Conservation (phyloP, 371 early-diverging fungal species). For the Mortierella sp. region DNA sequence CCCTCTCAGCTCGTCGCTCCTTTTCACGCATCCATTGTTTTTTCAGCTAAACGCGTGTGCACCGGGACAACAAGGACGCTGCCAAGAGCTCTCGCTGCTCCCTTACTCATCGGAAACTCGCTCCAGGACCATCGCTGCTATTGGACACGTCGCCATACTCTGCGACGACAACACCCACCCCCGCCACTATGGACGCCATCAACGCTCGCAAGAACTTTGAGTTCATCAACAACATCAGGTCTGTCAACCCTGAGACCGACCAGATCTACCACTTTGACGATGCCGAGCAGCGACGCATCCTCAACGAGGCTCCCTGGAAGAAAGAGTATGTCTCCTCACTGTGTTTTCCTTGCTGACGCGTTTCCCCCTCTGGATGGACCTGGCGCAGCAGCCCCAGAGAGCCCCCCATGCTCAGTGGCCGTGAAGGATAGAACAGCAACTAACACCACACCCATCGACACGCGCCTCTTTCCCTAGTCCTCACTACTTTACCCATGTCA, state of each 20-base stretch:
- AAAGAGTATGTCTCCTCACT: conserved; percentile 67
- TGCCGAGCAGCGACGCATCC: conserved; percentile 68
- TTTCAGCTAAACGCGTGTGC: too few relatives aligned
- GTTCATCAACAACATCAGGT: conserved; percentile 83
- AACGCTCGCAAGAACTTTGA: conserved; percentile 85
- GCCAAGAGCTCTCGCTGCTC: too few relatives aligned
- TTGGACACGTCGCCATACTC: too few relatives aligned
- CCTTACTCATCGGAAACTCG: too few relatives aligned
- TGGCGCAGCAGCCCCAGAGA: conserved; percentile 42
- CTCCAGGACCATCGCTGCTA: too few relatives aligned
- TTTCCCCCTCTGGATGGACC: not conserved
- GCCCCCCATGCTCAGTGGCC: too few relatives aligned
- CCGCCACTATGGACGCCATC: conserved; percentile 58
- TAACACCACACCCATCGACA: too few relatives aligned
- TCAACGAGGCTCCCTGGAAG: conserved; percentile 82
- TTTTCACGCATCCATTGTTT: too few relatives aligned
- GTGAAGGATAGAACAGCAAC: too few relatives aligned
- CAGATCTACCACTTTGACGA: conserved; percentile 83
- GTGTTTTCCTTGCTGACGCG: conserved; percentile 17
- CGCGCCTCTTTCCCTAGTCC: conserved; percentile 69
- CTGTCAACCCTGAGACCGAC: conserved; percentile 77
- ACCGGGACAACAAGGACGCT: too few relatives aligned
- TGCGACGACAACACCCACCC: too few relatives aligned
- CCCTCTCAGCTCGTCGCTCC: too few relatives aligned
- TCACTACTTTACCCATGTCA: conserved; percentile 89